A percentile compares a stretch with the other conserved stretches of the same genome.
phyloP scores from a whole-genome alignment of 2,329 filamentous ascomycete species.

The Leptographium galeiforme region DNA sequence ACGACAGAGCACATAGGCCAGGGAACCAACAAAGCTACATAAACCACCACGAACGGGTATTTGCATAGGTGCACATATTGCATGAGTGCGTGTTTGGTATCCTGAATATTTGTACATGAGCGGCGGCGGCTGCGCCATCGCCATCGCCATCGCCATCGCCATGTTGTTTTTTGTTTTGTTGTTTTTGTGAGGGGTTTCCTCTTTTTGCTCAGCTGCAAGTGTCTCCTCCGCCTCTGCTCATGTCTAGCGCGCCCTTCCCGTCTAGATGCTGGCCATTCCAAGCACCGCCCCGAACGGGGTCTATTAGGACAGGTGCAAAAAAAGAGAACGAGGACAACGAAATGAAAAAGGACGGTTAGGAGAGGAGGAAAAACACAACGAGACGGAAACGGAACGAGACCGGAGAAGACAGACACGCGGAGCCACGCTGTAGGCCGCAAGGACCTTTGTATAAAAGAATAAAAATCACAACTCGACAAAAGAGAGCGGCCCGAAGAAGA shows the following conservation, averaged over 20 bases:
- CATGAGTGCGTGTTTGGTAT: background rate
- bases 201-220: background rate
- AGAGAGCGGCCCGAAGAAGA: background rate
- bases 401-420: background rate
- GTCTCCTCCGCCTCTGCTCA: background rate
- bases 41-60: too few species aligned
- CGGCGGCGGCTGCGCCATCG: background rate
- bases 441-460: background rate
- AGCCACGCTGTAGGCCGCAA: background rate
- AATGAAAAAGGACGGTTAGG: background rate
- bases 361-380: background rate
- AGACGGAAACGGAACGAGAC: background rate
- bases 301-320: background rate
- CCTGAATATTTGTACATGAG: slow-evolving; percentile 1
- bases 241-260: background rate
- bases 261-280: background rate
- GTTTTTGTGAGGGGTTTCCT: background rate
- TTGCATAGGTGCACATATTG: background rate
- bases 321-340: background rate
- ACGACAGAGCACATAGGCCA: background rate
- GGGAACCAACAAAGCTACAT: too few species aligned
- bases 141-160: background rate
- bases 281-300: background rate
- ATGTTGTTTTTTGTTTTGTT: background rate
- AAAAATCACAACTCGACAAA: slow-evolving; percentile 20